Percentiles rank a stretch among this genome's conserved stretches.
phyloP scores from a whole-genome alignment of 1,284 basidiomycete genomes.

The Boletus holoroseus region DNA sequence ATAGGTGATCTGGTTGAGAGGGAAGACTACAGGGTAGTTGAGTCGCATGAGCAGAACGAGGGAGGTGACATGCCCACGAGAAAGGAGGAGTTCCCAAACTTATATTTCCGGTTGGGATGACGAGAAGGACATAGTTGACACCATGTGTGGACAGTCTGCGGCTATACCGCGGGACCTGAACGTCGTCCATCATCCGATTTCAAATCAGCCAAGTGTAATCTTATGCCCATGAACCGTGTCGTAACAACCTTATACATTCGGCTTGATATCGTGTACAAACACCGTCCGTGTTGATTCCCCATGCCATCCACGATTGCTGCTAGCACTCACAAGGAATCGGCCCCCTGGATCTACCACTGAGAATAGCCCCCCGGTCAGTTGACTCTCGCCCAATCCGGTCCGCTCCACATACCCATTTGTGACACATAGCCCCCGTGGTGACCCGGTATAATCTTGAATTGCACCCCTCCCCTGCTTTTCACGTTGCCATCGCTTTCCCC shows the following conservation, averaged over 20 bases:
- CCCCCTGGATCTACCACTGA: conserved; percentile 84
- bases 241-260: conserved; percentile 34
- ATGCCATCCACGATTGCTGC: conserved; percentile 93
- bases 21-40: conserved; percentile 32
- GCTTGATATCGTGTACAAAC: conserved; percentile 83
- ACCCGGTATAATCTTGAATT: conserved; percentile 94
- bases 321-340: conserved; percentile 84
- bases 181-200: conserved; percentile 19
- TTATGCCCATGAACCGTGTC: conserved; percentile 18
- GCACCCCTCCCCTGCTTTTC: conserved; percentile 59
- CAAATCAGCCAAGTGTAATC: conserved; percentile 31
- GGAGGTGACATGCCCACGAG: conserved; percentile 19
- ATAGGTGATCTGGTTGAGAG: conserved; percentile 34
- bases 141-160: conserved; percentile 27
- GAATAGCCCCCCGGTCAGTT: conserved; percentile 21
- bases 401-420: conserved; percentile 66
- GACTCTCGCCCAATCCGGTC: conserved; percentile 12
- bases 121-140: conserved; percentile 30
- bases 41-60: conserved; percentile 26
- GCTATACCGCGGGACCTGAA: conserved; percentile 34
- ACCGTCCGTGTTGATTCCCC: conserved; percentile 86
- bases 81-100: conserved; percentile 20
- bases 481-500: conserved; percentile 58
- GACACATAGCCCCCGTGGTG: conserved; percentile 94
- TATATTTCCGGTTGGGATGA: conserved; percentile 30